phyloP scores from a whole-genome alignment of 345 rosid species.

The Diplotaxis tenuifolia region DNA sequence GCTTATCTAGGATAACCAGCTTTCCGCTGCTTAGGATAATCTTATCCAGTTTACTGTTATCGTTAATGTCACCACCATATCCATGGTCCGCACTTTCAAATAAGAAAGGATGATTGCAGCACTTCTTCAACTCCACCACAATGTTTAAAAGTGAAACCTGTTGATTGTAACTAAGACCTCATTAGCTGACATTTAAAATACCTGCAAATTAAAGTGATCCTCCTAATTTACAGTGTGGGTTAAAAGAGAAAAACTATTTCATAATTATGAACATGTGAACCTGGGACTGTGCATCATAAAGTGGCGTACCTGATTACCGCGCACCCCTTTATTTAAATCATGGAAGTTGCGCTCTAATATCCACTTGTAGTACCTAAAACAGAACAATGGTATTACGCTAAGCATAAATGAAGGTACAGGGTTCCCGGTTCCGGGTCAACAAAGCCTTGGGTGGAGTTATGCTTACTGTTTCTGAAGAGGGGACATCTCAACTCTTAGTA shows the following conservation, averaged over 20 bases:
- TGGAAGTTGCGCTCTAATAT: conserved; percentile 98
- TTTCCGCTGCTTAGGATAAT: conserved; percentile 95
- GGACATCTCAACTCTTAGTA: conserved; percentile 99
- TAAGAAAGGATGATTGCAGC: conserved; percentile 98
- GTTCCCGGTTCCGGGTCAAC: conserved; percentile 4
- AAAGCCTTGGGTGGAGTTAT: not conserved
- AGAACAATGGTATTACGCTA: conserved; percentile 13
- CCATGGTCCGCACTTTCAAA: conserved; percentile 99
- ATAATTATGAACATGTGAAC: conserved; percentile 14
- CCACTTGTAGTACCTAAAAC: conserved; percentile 92
- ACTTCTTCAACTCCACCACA: conserved; percentile 98
- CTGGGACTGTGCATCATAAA: conserved; percentile 25
- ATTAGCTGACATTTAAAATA: conserved; percentile 22
- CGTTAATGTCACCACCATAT: conserved; percentile 79
- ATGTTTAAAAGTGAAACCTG: conserved; percentile 97
- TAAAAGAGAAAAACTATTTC: conserved; percentile 10
- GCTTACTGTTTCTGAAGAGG: conserved; percentile 98
- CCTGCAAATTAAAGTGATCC: conserved; percentile 4
- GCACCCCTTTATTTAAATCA: conserved; percentile 98
- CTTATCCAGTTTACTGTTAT: conserved; percentile 85
- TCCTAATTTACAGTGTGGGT: not conserved
- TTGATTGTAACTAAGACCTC: conserved; percentile 25
- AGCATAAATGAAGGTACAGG: not conserved
- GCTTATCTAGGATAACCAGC: conserved; percentile 94
- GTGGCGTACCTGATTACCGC: conserved; percentile 89